Base-by-base conservation (phyloP, 129 eudicot genomes). In the Escallonia herrerae region DNA sequence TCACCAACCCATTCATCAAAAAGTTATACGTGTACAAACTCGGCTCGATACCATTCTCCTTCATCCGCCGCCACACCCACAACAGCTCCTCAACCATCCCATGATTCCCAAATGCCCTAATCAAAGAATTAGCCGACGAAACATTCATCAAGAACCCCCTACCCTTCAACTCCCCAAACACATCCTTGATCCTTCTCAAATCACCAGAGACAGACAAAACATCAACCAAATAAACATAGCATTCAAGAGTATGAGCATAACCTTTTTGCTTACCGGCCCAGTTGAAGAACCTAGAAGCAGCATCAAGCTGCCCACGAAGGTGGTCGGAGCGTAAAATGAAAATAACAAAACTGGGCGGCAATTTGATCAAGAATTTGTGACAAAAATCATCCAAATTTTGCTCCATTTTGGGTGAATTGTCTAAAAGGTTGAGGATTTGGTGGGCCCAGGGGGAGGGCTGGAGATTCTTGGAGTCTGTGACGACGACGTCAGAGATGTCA, bases 261-360 rank as follows among this genome's bases (percentile, higher is more conserved):
- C 85, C 89, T 45, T 79, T 86, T 74, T 88, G 97, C 83, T 70
- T 80, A 79, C 90, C 84, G 14, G 99, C 99, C 99, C 99, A 94
- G 3, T 33, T 51, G 56, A 86, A 94, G 70, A 94, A 86, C 66
- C 93, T 75, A 5, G 74, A 77, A 15, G 94, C 82, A 5, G 68
- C 59, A 14, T 86, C 91, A 44, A 83, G 79, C n/a, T 62, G 67
- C 6, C 58, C 66, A 3, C 67, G 69, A 22, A 82, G 13, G 73
- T 71, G 78, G 7, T 68, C 72, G 4, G 95, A 80, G 42, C 54
- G 69, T 52, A 93, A 74, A 6, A 89, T 59, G 69, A 63, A 75
- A 11, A 87, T 73, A 8, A 89, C 84, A 53, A 93, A 93, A 64
- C 33, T 75, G 67, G 99, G 96, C 13, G 99, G 69, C 44, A 93